Evolutionary conservation across 2,329 filamentous ascomycete species (phyloP).

Genomic region (Thielaviopsis populi): DNA sequence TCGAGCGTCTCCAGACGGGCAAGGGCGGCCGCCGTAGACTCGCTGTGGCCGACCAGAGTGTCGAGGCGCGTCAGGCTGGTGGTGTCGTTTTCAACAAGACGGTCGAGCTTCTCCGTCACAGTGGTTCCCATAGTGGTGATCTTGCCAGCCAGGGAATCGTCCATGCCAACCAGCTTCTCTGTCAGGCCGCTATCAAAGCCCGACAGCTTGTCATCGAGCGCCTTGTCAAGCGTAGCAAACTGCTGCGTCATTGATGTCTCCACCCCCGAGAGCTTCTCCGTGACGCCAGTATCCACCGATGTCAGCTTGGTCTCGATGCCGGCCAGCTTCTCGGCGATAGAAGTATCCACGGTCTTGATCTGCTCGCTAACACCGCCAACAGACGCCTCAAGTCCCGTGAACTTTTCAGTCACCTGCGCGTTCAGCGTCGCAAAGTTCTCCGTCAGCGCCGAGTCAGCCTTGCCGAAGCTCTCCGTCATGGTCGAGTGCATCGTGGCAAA

Average conservation of each 20-base stretch:
- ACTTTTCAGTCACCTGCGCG: conserved; percentile 11
- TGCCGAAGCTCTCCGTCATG: conserved; percentile 12
- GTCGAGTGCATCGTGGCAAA: conserved; percentile 16
- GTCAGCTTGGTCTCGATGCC: conserved; percentile 8
- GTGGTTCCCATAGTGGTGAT: conserved; percentile 5
- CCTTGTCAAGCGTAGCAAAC: conserved; percentile 12
- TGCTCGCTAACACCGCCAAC: conserved; percentile 9
- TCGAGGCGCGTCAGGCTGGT: conserved; percentile 20
- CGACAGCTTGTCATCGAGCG: conserved; percentile 10
- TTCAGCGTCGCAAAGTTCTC: conserved; percentile 17
- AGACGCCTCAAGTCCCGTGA: conserved; percentile 11
- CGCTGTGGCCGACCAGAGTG: conserved; percentile 38
- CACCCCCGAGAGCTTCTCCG: conserved; percentile 7
- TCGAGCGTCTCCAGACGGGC: conserved; percentile 70
- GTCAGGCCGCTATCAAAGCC: conserved; percentile 9
- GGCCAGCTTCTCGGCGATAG: conserved; percentile 5
- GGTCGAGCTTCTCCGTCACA: conserved; percentile 35
- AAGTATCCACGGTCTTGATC: background rate
- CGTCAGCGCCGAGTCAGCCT: conserved; percentile 13
- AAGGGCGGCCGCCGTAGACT: conserved; percentile 52
- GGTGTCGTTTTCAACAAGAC: conserved; percentile 24
- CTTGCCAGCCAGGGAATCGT: conserved; percentile 11
- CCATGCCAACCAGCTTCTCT: conserved; percentile 15
- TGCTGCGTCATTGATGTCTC: conserved; percentile 12
- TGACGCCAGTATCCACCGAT: conserved; percentile 3